These are phyloP conservation scores for Lactarius tabidus DNA, from an alignment of 768 basidiomycete genomes.

Conservation along the genomic window DNA sequence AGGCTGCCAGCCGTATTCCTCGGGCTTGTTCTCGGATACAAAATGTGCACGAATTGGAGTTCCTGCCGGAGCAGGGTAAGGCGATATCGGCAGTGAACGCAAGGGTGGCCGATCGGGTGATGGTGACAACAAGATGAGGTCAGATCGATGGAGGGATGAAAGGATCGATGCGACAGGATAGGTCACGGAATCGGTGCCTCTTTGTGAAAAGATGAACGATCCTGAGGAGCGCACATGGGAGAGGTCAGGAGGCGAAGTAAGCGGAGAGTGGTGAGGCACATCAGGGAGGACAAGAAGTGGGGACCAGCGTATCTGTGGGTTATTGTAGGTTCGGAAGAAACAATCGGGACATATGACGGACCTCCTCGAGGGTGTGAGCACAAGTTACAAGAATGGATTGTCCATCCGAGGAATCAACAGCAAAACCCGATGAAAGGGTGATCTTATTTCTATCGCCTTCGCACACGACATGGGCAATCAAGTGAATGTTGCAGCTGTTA, in stretches of 20 bases:
- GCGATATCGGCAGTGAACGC: conserved; percentile 54
- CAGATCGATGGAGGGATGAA: conserved; percentile 56
- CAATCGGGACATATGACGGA: conserved; percentile 26
- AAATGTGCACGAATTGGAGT: conserved; percentile 51
- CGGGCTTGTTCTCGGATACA: conserved; percentile 42
- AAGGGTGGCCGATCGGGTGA: conserved; percentile 29
- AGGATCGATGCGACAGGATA: conserved; percentile 43
- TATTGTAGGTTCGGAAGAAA: neutral
- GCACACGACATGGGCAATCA: conserved; percentile 51
- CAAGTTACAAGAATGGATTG: conserved; percentile 49
- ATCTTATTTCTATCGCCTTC: conserved; percentile 41
- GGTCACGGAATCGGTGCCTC: conserved; percentile 28
- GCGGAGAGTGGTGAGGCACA: conserved; percentile 6
- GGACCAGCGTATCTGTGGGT: conserved; percentile 35
- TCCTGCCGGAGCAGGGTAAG: conserved; percentile 50
- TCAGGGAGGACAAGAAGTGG: conserved; percentile 29
- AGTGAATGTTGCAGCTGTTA: conserved; percentile 34
- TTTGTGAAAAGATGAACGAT: conserved; percentile 42
- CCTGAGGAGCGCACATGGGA: conserved; percentile 30
- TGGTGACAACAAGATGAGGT: conserved; percentile 46
- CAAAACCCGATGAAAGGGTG: conserved; percentile 55
- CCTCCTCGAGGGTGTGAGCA: conserved; percentile 63
- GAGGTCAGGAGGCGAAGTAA: conserved; percentile 9
- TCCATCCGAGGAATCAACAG: conserved; percentile 35
- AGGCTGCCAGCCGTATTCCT: conserved; percentile 40